Evolutionary conservation across 2,329 filamentous ascomycete species (phyloP), one percentile per base, ranked within the genome.

Genomic region (Tolypocladium sp.): DNA sequence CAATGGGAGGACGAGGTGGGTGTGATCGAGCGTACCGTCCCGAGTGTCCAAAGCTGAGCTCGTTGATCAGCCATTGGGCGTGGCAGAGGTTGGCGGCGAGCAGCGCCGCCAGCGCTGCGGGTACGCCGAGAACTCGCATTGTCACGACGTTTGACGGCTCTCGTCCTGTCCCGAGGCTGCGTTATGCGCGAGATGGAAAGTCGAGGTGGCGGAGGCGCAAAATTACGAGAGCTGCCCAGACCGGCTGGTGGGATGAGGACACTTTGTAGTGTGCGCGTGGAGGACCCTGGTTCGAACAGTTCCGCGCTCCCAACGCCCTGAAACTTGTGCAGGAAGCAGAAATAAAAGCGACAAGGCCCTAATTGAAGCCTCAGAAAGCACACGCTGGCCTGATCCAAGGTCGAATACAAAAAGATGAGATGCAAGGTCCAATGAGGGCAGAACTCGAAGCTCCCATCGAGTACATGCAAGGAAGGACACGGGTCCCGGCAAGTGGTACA

Each of bases 31-130:
- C 73, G 51, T 76, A 88, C 86, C 79, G 83, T 66, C 81, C 79
- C 61, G 82, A 81, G 69, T 89, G 83, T 42, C 91, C 91, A 71
- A 95, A 95, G 71, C 89, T 92, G 55, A 91, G 81, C 68, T 86
- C 85, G 64, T 85, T 87, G 68, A 91, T 82, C 58, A 91, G 77
- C 66, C 83, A 85, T 68, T 89, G 84, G 41, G 87, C 87, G 57
- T 82, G 79, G 41, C 81, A 80, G 58, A 83, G 65, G 67, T 77
- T 69, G 59, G 77, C 75, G 63, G 74, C 75, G 62, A 82, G 71
- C 64, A 77, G 70, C 58, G 76, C 68, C 62, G 74, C 72, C 63
- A 78, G 66, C 58, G 74, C 66, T 58, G 74, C 70, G 54, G 66
- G 64, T 55, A 63, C 10, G 42, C 57, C 64, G 42, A 71, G 64